Evolutionary conservation across 306 rosid genomes (phyloP).

Genomic region (Gynostemma pentaphyllum): DNA sequence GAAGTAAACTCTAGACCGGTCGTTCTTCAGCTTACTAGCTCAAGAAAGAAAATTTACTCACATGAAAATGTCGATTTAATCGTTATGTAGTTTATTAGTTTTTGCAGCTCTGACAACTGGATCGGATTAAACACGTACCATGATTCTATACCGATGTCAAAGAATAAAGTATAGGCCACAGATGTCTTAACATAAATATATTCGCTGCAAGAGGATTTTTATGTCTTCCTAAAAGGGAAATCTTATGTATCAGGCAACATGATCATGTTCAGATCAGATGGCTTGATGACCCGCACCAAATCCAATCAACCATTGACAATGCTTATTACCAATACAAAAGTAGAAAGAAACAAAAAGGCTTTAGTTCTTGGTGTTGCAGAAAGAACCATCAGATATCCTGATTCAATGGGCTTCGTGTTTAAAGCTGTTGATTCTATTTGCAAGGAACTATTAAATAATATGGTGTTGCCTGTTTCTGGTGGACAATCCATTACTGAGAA

Average conservation of each 20-base stretch:
- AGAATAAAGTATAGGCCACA: background rate
- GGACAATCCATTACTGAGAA: slow-evolving; percentile 49
- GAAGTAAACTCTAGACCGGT: background rate
- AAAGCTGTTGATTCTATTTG: slow-evolving; percentile 77
- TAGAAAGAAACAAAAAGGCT: slow-evolving; percentile 87
- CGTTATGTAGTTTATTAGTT: too few relatives aligned
- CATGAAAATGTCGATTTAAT: background rate
- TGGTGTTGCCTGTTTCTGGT: slow-evolving; percentile 49
- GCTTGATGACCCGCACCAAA: slow-evolving; percentile 40
- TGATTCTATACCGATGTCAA: background rate
- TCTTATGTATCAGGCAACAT: slow-evolving; percentile 53
- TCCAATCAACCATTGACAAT: slow-evolving; percentile 47
- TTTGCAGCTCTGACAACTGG: too few relatives aligned
- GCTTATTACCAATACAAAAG: slow-evolving; percentile 91
- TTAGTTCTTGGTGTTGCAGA: slow-evolving; percentile 87
- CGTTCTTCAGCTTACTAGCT: background rate
- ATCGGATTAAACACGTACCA: too few relatives aligned
- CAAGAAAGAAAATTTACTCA: background rate
- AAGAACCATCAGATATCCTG: slow-evolving; percentile 62
- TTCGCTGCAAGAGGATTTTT: background rate
- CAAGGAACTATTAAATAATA: slow-evolving; percentile 48
- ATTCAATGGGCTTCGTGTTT: slow-evolving; percentile 69
- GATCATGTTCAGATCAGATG: slow-evolving; percentile 75
- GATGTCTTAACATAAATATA: too few relatives aligned
- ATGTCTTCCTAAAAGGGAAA: slow-evolving; percentile 9